These are phyloP conservation scores for Fusarium coicis DNA, from an alignment of 2,329 filamentous ascomycete genomes.

Conservation along the genomic window DNA sequence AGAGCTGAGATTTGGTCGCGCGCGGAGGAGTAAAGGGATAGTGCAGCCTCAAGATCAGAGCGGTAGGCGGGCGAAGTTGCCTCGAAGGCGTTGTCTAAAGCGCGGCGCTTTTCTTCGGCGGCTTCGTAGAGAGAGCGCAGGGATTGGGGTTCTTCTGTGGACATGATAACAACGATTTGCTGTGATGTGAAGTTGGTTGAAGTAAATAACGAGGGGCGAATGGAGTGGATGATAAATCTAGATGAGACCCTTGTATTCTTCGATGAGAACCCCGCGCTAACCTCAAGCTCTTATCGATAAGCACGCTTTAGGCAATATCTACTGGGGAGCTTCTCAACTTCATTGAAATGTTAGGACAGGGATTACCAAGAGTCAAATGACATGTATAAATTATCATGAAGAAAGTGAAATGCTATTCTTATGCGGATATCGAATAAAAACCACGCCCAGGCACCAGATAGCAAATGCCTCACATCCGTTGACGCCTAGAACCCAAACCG, in stretches of 20 bases:
- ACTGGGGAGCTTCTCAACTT: not conserved
- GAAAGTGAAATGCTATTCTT: not conserved
- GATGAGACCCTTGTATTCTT: constrained; percentile 7
- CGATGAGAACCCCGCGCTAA: constrained; percentile 36
- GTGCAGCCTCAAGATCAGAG: constrained; percentile 72
- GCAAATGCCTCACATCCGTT: constrained; percentile 20
- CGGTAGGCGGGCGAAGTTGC: constrained; percentile 74
- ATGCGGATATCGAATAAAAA: constrained; percentile 25
- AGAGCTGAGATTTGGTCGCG: constrained; percentile 74
- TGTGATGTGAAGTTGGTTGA: not conserved
- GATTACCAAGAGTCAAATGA: not conserved
- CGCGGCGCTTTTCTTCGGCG: constrained; percentile 62
- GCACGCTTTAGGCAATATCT: not conserved
- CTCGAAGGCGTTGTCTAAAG: constrained; percentile 73
- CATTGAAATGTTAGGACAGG: not conserved
- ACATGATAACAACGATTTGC: constrained; percentile 40
- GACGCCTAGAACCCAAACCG: constrained; percentile 24
- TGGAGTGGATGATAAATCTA: constrained; percentile 35
- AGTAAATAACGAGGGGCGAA: not conserved
- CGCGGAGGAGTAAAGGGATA: constrained; percentile 79
- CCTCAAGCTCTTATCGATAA: constrained; percentile 41
- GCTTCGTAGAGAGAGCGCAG: constrained; percentile 61
- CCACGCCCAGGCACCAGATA: constrained; percentile 4
- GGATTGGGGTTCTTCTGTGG: constrained; percentile 58
- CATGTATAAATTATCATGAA: not conserved